These are phyloP conservation scores for Dryas octopetala DNA, from an alignment of 306 rosid species.

Conservation along the genomic window DNA sequence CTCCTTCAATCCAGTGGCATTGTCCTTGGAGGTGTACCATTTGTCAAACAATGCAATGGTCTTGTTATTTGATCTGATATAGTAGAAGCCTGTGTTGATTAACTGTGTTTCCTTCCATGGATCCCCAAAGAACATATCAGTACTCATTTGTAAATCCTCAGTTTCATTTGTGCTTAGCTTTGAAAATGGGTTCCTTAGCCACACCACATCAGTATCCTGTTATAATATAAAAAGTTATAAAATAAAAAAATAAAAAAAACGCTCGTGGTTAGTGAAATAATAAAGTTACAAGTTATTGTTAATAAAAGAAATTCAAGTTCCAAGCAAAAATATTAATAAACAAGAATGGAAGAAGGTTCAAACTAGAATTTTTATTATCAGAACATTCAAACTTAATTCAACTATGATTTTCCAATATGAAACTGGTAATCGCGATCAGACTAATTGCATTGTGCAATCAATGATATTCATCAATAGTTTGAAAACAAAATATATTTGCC, in stretches of 20 bases:
- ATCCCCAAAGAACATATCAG: slow-evolving; percentile 43
- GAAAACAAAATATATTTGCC: no score
- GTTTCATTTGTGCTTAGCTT: slow-evolving; percentile 51
- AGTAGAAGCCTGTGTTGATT: slow-evolving; percentile 83
- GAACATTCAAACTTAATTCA: no score
- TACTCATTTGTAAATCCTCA: slow-evolving; percentile 69
- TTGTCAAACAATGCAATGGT: slow-evolving; percentile 56
- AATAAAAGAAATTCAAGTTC: not conserved
- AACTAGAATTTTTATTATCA: no score
- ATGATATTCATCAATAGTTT: no score
- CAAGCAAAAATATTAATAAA: no score
- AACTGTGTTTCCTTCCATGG: slow-evolving; percentile 40
- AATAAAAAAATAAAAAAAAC: no score
- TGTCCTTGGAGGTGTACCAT: slow-evolving; percentile 65
- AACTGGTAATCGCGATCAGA: no score
- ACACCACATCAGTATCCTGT: slow-evolving; percentile 81
- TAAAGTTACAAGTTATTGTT: not conserved
- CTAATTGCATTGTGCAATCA: no score
- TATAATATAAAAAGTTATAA: not conserved
- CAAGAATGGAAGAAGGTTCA: no score
- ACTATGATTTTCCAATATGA: no score
- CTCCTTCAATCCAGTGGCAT: slow-evolving; percentile 55
- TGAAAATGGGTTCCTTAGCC: slow-evolving; percentile 75
- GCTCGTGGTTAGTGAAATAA: not conserved
- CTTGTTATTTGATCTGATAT: slow-evolving; percentile 56